Conservation (phyloP, 441 rosid species). For the Gossypium schwendimanii region DNA sequence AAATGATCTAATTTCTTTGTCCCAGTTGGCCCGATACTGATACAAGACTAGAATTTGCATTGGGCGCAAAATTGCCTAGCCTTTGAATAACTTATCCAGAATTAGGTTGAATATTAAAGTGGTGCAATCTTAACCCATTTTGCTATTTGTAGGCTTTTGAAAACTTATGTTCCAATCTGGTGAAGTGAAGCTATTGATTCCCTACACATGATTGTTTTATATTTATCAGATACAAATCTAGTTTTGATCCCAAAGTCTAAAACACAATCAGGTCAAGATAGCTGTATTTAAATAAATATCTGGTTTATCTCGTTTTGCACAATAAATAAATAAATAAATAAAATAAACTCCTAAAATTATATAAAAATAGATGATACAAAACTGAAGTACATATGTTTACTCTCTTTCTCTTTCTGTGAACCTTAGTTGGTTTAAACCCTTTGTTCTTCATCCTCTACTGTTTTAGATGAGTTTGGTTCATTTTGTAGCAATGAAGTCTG, state of each 20-base stretch:
- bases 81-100: neutral
- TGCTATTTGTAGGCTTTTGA: no score
- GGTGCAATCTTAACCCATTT: neutral
- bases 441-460: neutral
- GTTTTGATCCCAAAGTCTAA: neutral
- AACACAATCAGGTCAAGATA: neutral
- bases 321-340: neutral
- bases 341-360: neutral
- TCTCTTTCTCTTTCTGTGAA: neutral
- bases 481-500: neutral
- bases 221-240: neutral
- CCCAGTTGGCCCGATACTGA: neutral
- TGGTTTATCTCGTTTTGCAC: neutral
- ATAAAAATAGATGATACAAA: neutral
- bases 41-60: neutral
- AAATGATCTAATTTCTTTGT: neutral
- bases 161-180: no score
- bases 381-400: neutral
- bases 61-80: neutral
- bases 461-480: neutral
- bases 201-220: neutral
- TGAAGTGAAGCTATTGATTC: no score
- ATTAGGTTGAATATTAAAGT: neutral
- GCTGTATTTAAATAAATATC: neutral
- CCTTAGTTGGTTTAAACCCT: neutral